Evolutionary conservation across 2,329 filamentous ascomycete genomes (phyloP).

Genomic region (Anisogramma anomala): DNA sequence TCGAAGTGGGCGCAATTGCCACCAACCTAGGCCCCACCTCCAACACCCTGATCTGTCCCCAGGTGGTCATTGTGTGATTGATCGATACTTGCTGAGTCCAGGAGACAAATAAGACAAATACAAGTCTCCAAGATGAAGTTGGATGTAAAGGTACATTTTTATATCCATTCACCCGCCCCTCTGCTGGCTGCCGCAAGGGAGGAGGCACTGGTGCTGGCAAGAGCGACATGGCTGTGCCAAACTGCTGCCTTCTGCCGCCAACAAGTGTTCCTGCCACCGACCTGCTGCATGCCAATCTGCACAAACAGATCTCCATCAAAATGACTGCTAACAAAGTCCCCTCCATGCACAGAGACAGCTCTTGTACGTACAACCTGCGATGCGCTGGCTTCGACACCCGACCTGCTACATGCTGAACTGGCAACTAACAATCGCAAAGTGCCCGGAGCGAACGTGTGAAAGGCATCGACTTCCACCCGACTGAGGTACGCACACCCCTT

Average conservation of each 20-base stretch:
- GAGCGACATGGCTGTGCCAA: background rate
- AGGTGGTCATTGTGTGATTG: constrained; percentile 2
- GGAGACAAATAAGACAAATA: constrained; percentile 1
- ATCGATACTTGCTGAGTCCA: no score
- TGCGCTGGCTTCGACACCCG: background rate
- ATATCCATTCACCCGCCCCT: background rate
- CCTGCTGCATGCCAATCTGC: background rate
- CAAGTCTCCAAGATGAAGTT: constrained; percentile 20
- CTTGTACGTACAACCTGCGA: constrained; percentile 29
- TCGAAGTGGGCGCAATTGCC: no score
- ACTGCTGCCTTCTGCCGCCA: background rate
- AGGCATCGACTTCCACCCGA: constrained; percentile 92
- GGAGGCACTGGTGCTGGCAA: background rate
- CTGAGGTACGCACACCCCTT: constrained; percentile 74
- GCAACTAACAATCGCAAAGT: constrained; percentile 15
- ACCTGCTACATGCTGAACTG: background rate
- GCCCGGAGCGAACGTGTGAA: constrained; percentile 93
- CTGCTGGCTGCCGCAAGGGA: background rate
- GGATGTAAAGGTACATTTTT: constrained; percentile 15
- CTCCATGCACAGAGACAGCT: constrained; percentile 55
- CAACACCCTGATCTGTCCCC: background rate
- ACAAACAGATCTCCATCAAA: background rate
- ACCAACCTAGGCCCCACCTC: no score
- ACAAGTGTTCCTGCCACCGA: background rate
- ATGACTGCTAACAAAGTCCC: constrained; percentile 23